These are phyloP conservation scores for Amesomyces nigricolor DNA, from an alignment of 2,329 filamentous ascomycete species.

Conservation along the genomic window DNA sequence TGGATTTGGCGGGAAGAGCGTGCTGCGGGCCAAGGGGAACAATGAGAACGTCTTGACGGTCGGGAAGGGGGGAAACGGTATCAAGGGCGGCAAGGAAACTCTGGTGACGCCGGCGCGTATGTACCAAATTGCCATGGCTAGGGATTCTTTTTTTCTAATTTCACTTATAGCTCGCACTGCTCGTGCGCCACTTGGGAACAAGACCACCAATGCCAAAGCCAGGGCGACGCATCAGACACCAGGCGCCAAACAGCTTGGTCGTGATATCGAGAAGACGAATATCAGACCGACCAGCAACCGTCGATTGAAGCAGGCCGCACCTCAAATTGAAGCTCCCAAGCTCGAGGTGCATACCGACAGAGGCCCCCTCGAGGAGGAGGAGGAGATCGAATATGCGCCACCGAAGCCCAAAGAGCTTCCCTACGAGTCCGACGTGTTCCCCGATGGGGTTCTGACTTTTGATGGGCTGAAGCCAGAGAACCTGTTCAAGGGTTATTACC, in stretches of 20 bases:
- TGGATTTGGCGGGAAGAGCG: conserved; percentile 49
- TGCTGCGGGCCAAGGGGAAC: conserved; percentile 47
- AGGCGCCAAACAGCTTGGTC: conserved; percentile 53
- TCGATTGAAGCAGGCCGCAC: conserved; percentile 52
- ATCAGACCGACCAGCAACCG: conserved; percentile 54
- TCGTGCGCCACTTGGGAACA: conserved; percentile 81
- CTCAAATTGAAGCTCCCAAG: conserved; percentile 51
- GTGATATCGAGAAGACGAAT: conserved; percentile 55
- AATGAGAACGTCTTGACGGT: conserved; percentile 51
- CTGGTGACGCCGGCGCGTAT: conserved; percentile 78
- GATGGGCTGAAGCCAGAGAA: conserved; percentile 54
- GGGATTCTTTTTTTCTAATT: neutral
- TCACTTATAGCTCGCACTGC: conserved; percentile 47
- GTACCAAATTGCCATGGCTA: conserved; percentile 23
- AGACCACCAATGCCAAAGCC: conserved; percentile 87
- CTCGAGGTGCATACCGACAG: conserved; percentile 56
- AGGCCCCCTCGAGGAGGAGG: conserved; percentile 51
- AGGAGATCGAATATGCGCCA: conserved; percentile 86
- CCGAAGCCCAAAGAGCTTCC: conserved; percentile 61
- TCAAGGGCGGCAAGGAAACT: conserved; percentile 55
- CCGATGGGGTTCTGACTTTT: conserved; percentile 50
- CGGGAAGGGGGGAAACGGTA: conserved; percentile 45
- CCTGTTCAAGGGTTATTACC: conserved; percentile 55
- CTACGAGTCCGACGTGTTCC: conserved; percentile 65
- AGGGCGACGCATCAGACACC: conserved; percentile 57